Evolutionary conservation across 176 grass and related monocot species (phyloP), one percentile per base, ranked within the genome.

Genomic region (Canna indica): DNA sequence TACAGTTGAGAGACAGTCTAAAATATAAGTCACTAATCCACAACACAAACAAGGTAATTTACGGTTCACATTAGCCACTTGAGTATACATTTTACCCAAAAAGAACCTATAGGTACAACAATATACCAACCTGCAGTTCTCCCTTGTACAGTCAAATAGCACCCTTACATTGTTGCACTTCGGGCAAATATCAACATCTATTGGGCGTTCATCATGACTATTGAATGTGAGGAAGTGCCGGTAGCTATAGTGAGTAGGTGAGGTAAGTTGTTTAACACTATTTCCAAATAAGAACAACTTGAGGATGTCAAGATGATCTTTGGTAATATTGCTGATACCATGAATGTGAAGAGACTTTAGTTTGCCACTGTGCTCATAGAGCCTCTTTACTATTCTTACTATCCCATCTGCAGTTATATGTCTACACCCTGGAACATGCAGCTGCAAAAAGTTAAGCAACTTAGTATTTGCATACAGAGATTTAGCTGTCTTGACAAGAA

Each of bases 111-210:
- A 10, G 24, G 35, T 47, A 60, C 61, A 63, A 35, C 30, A 73
- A 30, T 47, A 11, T 65, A 81, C 77, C 60, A 32, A 93, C 89
- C 89, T 90, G 83, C 84, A 99, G 34, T 82, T 73, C 34, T 85
- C 76, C 83, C 84, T 85, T 14, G 94, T 90, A 77, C 94, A 99
- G 73, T 88, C 84, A 84, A 90, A 93, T 1, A 99, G 78, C 47
- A 84, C 73, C 48, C 84, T 83, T 36, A 93, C 75, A 66, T 79
- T 75, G 64, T 34, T 71, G 69, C 94, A 93, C 35, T 66, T 72
- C 15, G 80, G 82, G 69, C 83, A 85, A 47, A 85, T 26, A 71
- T 99, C 89, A 44, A 93, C 86, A 80, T 99, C 94, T 76, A 99
- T 83, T 29, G 75, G 82, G 11, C 68, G 74, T 58, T 65, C 68